Percentiles rank a stretch among this genome's conserved stretches.
phyloP scores from a whole-genome alignment of 129 eudicot genomes.

The carrot (Daucus carota) region DH1_v3.0 NC_030388.2:349501-350000 shows the following conservation, averaged over 20 bases:
- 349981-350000: not conserved
- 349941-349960: not conserved
- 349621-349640: not conserved
- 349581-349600: not conserved
- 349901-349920: not conserved
- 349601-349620: not conserved
- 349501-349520: not conserved
- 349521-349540: not conserved
- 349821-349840: slow-evolving; percentile 45
- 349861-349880: slow-evolving; percentile 64
- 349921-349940: not conserved
- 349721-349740: slow-evolving; percentile 41
- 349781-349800: slow-evolving; percentile 39
- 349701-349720: slow-evolving; percentile 60
- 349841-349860: slow-evolving; percentile 46
- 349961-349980: not conserved
- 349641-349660: not conserved
- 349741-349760: slow-evolving; percentile 58
- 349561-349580: not conserved
- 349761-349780: slow-evolving; percentile 33
- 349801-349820: slow-evolving; percentile 54
- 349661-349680: too few species aligned
- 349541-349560: not conserved
- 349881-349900: slow-evolving; percentile 56
- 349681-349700: slow-evolving; percentile 12